phyloP scores from a whole-genome alignment of 768 basidiomycete species.

The Suillus sp. region DNA sequence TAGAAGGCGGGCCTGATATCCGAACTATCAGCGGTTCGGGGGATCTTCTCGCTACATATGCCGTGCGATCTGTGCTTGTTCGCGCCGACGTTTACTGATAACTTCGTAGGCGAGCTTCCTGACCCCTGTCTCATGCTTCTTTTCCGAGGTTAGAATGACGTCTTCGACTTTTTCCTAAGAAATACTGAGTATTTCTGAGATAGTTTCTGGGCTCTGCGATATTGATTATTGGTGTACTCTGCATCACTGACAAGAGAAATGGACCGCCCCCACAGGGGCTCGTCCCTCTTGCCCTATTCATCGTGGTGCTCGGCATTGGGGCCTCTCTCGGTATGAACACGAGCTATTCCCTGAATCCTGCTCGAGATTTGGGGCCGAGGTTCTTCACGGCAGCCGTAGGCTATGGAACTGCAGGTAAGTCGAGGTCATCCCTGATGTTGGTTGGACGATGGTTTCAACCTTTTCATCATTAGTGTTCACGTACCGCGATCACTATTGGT shows the following conservation, averaged over 20 bases:
- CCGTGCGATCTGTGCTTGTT: constrained; percentile 40
- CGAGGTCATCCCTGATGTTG: not conserved
- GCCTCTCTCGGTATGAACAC: constrained; percentile 64
- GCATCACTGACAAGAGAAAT: constrained; percentile 56
- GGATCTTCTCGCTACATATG: constrained; percentile 59
- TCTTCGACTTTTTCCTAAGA: not conserved
- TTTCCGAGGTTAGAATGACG: constrained; percentile 40
- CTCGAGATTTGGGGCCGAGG: constrained; percentile 72
- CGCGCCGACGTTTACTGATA: constrained; percentile 16
- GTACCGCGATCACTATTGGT: constrained; percentile 63
- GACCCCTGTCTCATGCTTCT: constrained; percentile 47
- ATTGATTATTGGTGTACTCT: constrained; percentile 55
- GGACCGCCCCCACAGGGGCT: constrained; percentile 50
- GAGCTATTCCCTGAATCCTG: constrained; percentile 67
- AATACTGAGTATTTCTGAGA: not conserved
- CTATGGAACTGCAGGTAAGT: constrained; percentile 54
- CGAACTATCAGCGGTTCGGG: constrained; percentile 63
- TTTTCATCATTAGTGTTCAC: constrained; percentile 20
- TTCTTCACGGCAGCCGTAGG: constrained; percentile 72
- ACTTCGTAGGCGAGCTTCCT: constrained; percentile 40
- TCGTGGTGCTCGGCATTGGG: constrained; percentile 61
- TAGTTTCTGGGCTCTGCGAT: constrained; percentile 60
- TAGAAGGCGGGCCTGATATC: constrained; percentile 55
- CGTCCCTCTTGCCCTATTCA: constrained; percentile 55
- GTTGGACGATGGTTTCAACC: constrained; percentile 2